Evolutionary conservation across 768 basidiomycete genomes (phyloP).

Genomic region (Trametes gibbosa): DNA sequence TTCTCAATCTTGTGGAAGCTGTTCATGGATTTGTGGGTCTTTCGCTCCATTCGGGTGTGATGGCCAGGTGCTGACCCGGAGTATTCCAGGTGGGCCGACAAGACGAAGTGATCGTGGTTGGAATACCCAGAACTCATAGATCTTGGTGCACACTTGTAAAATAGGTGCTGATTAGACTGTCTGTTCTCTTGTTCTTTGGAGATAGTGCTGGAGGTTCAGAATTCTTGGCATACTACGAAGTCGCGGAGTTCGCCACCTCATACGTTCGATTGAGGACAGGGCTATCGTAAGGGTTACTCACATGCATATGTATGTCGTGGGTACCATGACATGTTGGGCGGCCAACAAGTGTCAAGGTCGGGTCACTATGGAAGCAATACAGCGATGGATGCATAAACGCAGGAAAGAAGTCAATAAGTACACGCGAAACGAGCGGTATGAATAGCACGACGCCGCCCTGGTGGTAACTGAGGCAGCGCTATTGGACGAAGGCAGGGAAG

Average conservation of each 20-base stretch:
- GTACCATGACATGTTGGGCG: too few species aligned
- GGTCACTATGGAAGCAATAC: slow-evolving; percentile 1
- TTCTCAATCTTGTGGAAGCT: slow-evolving; percentile 90
- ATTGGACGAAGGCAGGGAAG: background rate
- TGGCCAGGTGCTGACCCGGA: background rate
- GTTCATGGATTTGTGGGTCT: slow-evolving; percentile 82
- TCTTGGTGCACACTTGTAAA: background rate
- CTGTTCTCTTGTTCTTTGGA: too few species aligned
- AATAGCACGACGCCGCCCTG: background rate
- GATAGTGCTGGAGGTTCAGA: too few species aligned
- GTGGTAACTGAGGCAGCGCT: background rate
- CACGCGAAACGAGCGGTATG: background rate
- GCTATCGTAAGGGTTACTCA: too few species aligned
- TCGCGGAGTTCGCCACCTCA: too few species aligned
- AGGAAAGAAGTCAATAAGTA: slow-evolving; percentile 3
- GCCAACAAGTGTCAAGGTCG: too few species aligned
- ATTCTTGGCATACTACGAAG: too few species aligned
- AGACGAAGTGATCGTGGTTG: slow-evolving; percentile 15
- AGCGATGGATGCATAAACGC: background rate
- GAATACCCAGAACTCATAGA: background rate
- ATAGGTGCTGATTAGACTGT: background rate
- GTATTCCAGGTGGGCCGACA: slow-evolving; percentile 18
- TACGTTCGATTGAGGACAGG: too few species aligned
- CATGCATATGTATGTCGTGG: too few species aligned
- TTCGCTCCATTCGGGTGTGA: background rate